phyloP scores from a whole-genome alignment of 2,329 filamentous ascomycete genomes.

The Colletotrichum cordylinicola region DNA sequence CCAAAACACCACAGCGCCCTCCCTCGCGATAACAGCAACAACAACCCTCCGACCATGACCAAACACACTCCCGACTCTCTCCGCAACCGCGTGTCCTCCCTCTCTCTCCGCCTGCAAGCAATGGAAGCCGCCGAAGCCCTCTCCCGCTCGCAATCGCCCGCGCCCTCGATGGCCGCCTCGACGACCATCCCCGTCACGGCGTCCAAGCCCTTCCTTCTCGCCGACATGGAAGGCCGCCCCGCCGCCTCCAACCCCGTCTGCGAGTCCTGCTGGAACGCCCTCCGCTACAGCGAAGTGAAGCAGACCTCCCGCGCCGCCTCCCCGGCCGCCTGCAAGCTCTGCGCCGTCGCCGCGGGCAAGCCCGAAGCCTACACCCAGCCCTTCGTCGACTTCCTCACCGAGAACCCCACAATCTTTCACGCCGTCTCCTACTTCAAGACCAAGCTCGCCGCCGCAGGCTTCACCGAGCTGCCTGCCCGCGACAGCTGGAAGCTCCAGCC shows the following conservation, averaged over 20 bases:
- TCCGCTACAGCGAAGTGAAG: constrained; percentile 18
- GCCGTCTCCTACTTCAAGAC: constrained; percentile 79
- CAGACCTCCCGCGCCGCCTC: constrained; percentile 16
- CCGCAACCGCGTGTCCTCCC: constrained; percentile 47
- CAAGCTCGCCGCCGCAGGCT: constrained; percentile 76
- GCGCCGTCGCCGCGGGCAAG: constrained; percentile 43
- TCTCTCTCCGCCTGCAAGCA: constrained; percentile 50
- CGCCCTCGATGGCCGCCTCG: constrained; percentile 32
- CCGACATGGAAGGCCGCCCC: constrained; percentile 44
- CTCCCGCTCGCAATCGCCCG: constrained; percentile 23
- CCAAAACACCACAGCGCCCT: neutral
- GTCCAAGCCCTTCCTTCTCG: constrained; percentile 51
- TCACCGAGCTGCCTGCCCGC: constrained; percentile 78
- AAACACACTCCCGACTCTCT: constrained; percentile 50
- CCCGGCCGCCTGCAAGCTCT: constrained; percentile 38
- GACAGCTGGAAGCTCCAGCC: constrained; percentile 81
- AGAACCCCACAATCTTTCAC: constrained; percentile 94
- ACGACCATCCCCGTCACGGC: constrained; percentile 21
- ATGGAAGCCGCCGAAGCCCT: constrained; percentile 26
- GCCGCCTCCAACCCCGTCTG: constrained; percentile 33
- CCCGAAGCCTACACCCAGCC: constrained; percentile 79
- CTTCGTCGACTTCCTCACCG: constrained; percentile 85
- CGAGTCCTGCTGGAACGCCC: constrained; percentile 22
- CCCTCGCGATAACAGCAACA: neutral
- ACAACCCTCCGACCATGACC: constrained; percentile 40